phyloP scores from a whole-genome alignment of 805 yeast species.

The Cyberlindnera sargentensis region DNA sequence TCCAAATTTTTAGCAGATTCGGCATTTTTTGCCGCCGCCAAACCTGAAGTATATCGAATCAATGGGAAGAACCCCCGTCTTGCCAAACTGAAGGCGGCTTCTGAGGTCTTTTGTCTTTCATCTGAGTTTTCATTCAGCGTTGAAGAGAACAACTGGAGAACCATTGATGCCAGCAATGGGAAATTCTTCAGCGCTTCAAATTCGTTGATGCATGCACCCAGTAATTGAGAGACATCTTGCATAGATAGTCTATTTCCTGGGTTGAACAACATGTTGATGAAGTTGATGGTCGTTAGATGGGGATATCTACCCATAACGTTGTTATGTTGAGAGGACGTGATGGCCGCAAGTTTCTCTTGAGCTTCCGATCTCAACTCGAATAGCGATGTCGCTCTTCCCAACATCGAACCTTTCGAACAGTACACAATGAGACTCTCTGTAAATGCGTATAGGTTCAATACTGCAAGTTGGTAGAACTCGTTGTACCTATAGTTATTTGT shows the following conservation, averaged over 20 bases:
- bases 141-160: slow-evolving; percentile 18
- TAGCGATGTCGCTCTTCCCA: slow-evolving; percentile 1
- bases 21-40: slow-evolving; percentile 18
- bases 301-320: background rate
- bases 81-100: slow-evolving; percentile 20
- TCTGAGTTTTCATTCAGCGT: slow-evolving; percentile 23
- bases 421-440: slow-evolving; percentile 12
- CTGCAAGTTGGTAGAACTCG: slow-evolving; percentile 12
- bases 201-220: background rate
- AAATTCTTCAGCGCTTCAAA: slow-evolving; percentile 14
- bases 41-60: slow-evolving; percentile 21
- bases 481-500: slow-evolving; percentile 1
- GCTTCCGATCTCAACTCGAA: slow-evolving; percentile 3
- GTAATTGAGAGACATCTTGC: too few species aligned
- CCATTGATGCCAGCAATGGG: slow-evolving; percentile 18
- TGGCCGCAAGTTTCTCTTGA: too few species aligned
- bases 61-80: slow-evolving; percentile 20
- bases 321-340: background rate
- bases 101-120: slow-evolving; percentile 24
- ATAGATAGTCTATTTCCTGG: too few species aligned
- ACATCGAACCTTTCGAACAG: slow-evolving; percentile 2
- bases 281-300: too few species aligned
- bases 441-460: slow-evolving; percentile 10
- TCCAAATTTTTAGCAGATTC: slow-evolving; percentile 18
- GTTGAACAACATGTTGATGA: too few species aligned